These are phyloP conservation scores for Fusarium paranaense DNA, from an alignment of 2,329 filamentous ascomycete species.

Conservation along the genomic window DNA sequence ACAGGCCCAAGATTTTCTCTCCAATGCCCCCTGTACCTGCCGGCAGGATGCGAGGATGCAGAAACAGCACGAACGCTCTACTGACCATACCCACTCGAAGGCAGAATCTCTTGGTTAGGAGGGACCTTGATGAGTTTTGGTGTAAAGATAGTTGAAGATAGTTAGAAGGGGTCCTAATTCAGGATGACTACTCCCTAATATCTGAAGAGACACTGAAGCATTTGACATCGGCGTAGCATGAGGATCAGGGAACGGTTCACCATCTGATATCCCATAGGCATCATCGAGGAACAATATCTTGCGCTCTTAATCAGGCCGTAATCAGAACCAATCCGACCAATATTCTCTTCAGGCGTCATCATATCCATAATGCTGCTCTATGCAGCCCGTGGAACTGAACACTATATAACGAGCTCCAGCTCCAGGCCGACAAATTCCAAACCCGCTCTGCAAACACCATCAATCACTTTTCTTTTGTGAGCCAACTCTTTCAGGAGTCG, in stretches of 20 bases:
- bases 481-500: background rate
- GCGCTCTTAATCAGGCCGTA: background rate
- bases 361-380: conserved; percentile 10
- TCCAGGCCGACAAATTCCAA: conserved; percentile 4
- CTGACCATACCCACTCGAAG: background rate
- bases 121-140: background rate
- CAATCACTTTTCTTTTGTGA: conserved; percentile 26
- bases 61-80: background rate
- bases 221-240: background rate
- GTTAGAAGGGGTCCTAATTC: background rate
- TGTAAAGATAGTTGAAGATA: background rate
- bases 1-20: background rate
- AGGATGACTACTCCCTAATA: background rate
- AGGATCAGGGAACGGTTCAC: background rate
- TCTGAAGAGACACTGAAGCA: background rate
- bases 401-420: conserved; percentile 11
- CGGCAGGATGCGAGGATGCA: background rate
- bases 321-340: background rate
- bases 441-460: conserved; percentile 25
- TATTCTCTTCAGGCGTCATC: background rate
- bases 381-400: background rate
- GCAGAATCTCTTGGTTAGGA: background rate
- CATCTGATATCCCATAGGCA: background rate
- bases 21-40: background rate
- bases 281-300: background rate